phyloP scores from a whole-genome alignment of 208 protist genomes.

The Novymonas esmeraldas region DNA sequence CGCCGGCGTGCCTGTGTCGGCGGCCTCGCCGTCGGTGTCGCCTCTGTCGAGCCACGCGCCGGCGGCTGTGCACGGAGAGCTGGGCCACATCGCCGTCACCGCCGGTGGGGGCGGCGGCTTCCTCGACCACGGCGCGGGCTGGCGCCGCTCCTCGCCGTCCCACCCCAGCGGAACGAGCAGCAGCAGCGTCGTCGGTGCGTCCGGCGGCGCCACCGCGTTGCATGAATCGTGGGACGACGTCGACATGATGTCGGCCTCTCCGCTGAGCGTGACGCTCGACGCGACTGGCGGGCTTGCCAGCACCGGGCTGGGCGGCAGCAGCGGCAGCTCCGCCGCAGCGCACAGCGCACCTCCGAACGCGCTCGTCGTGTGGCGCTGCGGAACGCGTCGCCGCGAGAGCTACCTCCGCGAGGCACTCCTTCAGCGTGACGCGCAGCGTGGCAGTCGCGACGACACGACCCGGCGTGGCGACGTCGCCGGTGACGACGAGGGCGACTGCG shows the following conservation, averaged over 20 bases:
- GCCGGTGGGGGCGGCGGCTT: not conserved
- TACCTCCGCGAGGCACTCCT: slow-evolving; percentile 32
- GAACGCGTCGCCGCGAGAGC: slow-evolving; percentile 13
- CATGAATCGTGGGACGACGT: slow-evolving; percentile 25
- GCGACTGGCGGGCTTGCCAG: not conserved
- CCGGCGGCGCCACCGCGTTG: slow-evolving; percentile 6
- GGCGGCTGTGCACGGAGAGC: slow-evolving; percentile 1
- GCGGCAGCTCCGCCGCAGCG: slow-evolving; percentile 6
- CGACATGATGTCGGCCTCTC: slow-evolving; percentile 1
- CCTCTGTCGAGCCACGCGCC: not conserved
- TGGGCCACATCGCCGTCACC: not conserved
- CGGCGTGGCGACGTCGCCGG: not conserved
- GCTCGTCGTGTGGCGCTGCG: slow-evolving; percentile 37
- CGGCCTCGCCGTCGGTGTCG: not conserved
- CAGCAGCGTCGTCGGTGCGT: slow-evolving; percentile 4
- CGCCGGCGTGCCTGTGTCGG: slow-evolving; percentile 30
- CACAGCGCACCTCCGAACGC: slow-evolving; percentile 28
- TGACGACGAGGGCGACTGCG: not conserved
- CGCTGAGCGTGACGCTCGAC: slow-evolving; percentile 6
- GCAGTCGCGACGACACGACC: not conserved
- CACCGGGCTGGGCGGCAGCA: slow-evolving; percentile 2
- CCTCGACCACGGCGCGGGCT: slow-evolving; percentile 6
- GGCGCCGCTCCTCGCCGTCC: slow-evolving; percentile 21
- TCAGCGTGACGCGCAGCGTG: not conserved
- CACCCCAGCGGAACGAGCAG: slow-evolving; percentile 2